Base-by-base conservation (phyloP, 345 rosid species). In the Brassica cretica region DNA sequence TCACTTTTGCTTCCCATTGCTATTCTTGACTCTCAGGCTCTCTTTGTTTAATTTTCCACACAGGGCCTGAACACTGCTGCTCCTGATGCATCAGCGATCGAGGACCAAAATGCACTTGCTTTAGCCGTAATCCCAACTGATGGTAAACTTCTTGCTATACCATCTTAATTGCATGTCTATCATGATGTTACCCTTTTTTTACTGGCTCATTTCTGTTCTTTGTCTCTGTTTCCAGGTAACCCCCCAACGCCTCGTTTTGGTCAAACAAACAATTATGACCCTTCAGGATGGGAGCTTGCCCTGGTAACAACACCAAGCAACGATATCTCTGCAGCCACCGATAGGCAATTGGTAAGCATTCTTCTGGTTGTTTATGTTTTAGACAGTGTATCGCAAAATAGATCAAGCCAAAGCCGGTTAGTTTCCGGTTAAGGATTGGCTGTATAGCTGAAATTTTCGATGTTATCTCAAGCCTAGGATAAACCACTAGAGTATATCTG, bases 281-380 rank as follows among this genome's bases (percentile, higher is more conserved):
- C 99, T 67, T 70, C 88, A 61, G 99, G 99, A 70, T 96, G 98
- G 99, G 99, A 93, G 74, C 93, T 96, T 76, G 93, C 98, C 35
- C 84, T 93, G 61, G 96, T 96, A 72, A 78, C 87, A n/a, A 85
- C 97, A 37, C 93, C 98, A 32, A 87, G 97, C 80, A 78, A 76
- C 9, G 77, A 93, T 78, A 87, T 93, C 65, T 93, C 99, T 81
- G 71, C 97, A 25, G 83, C 78, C 78, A 96, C 76, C 32, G 98
- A 93, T 58, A 86, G 98, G 82, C 91, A 93, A 83, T 76, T 96
- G 93, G 99, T 96, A 91, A 59, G 87, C 72, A 9, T 8, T 73
- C 25, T 46, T 69, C 16, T 5, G 29, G 29, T 79, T 63, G 6
- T 51, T 5, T 51, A 5, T 51, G 58, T 51, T 15, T 51, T 46